Evolutionary conservation across 2,329 filamentous ascomycete species (phyloP), one percentile per base, ranked within the genome.

Genomic region (Fusarium torreyae): DNA sequence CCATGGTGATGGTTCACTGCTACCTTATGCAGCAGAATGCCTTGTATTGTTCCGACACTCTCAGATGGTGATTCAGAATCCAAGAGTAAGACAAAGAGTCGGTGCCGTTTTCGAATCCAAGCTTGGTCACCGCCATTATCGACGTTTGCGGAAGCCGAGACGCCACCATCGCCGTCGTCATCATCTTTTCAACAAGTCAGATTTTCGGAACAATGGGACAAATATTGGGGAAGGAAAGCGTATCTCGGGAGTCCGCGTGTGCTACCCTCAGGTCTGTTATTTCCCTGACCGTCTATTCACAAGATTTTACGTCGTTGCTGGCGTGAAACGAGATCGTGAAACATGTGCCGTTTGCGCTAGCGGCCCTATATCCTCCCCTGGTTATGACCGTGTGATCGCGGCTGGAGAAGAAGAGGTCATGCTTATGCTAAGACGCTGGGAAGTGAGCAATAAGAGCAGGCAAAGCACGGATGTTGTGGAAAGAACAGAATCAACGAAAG

Each of bases 311-410:
- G 46, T 17, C 61, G 48, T 33, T 18, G 43, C 52, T 54, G 65
- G 51, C 57, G 46, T 74, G 69, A 73, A 73, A 72, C 71, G 44
- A 59, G 57, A 70, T 59, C 53, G 57, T 71, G 63, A 64, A 65
- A 70, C 65, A 51, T 61, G 49, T 50, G 54, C 34, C 50, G 58
- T 40, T 50, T 56, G 24, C 57, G 54, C 60, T 71, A 55, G 46
- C 45, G 63, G 45, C 46, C 52, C 49, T 54, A 65, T 57, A 55
- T 40, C 43, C 24, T 53, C 56, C 51, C 45, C 45, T 69, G 69
- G n/a, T 22, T 50, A 65, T 57, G 40, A 39, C 48, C 33, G 53
- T 42, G 31, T 26, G 45, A 61, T 48, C 40, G 50, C 26, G 26
- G 14, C 24, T 57, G 34, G 36, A 50, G 39, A 46, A 45, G 50